Evolutionary conservation across 2,329 filamentous ascomycete genomes (phyloP).

Genomic region (Xylariaceae sp.): DNA sequence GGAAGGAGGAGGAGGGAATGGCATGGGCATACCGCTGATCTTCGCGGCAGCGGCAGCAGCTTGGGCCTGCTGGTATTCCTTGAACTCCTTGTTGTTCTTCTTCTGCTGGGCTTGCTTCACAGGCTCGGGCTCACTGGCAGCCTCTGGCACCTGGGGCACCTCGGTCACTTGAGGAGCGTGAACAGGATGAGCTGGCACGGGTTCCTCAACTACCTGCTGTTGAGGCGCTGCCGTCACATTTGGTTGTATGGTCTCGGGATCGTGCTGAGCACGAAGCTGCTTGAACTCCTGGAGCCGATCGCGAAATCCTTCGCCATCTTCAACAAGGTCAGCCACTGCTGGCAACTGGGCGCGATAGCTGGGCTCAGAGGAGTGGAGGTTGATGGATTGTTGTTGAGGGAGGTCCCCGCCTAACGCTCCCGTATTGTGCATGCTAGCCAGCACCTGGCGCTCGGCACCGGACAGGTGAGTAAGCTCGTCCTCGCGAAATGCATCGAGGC

Average conservation of each 20-base stretch:
- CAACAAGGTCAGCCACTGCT: constrained; percentile 44
- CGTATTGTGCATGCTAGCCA: constrained; percentile 39
- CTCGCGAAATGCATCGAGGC: constrained; percentile 55
- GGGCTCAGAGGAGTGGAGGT: constrained; percentile 35
- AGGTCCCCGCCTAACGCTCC: constrained; percentile 32
- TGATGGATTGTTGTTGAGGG: constrained; percentile 38
- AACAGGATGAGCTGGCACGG: constrained; percentile 13
- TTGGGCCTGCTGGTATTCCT: constrained; percentile 63
- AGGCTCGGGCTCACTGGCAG: constrained; percentile 15
- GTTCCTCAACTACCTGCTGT: constrained; percentile 13
- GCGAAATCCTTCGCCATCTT: constrained; percentile 55
- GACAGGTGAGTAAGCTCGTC: constrained; percentile 68
- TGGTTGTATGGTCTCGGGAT: constrained; percentile 44
- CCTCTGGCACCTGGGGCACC: constrained; percentile 7
- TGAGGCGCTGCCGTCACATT: constrained; percentile 14
- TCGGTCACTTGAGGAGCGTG: constrained; percentile 13
- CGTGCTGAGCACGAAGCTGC: constrained; percentile 67
- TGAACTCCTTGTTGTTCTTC: constrained; percentile 49
- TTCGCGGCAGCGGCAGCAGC: constrained; percentile 45
- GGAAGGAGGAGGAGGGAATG: constrained; percentile 65
- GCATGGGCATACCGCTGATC: constrained; percentile 68
- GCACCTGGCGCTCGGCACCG: constrained; percentile 48
- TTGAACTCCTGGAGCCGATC: constrained; percentile 82
- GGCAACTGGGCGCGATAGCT: constrained; percentile 45
- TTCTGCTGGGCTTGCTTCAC: constrained; percentile 20